Evolutionary conservation across 495 filamentous ascomycete species (phyloP), one percentile per base, ranked within the genome.

Genomic region (Hypoxylon crocopeplum): DNA sequence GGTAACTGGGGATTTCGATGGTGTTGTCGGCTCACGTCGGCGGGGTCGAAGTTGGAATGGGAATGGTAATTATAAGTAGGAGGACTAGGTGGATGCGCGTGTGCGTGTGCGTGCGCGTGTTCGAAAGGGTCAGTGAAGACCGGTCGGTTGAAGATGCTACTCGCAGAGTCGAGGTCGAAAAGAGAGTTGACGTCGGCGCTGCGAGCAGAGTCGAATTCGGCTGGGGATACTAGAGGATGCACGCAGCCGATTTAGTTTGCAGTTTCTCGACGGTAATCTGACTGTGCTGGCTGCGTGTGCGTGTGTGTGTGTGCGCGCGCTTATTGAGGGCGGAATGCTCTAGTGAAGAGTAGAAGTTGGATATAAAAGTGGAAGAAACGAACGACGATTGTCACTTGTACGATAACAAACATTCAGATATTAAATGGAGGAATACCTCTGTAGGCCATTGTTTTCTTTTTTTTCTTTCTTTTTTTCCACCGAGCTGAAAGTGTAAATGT

Each of bases 371-470:
- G n/a, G n/a, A 13, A 34, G 16, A 41, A 41, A 41, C 39, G 16
- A 41, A 41, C 8, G 21, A 41, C 21, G 8, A 25, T 22, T 21
- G 11, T 6, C 22, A 12, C 6, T 13, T 42, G 48, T 39, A 8
- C 4, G 3, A 34, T 13, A 34, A 12, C 32, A 34, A n/a, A 34
- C n/a, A n/a, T 34, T 34, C 3, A 34, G n/a, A 13, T 34, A 33
- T 42, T 33, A 53, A 44, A 22, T 33, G 49, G 19, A 24, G 30
- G n/a, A 42, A 44, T 54, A 62, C 59, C 59, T 62, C 59, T 62
- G 50, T 51, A 45, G 17, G 51, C 59, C 59, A 62, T 62, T 51
- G 34, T 56, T 56, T 29, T 32, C 21, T 37, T 59, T 39, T 46
- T 38, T 55, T 27, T 24, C 32, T n/a, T 34, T n/a, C 12, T 34